A percentile compares a stretch with the other conserved stretches of the same genome.
Conservation (phyloP, 176 grass and related monocot species). For the Zea mays region DNA sequence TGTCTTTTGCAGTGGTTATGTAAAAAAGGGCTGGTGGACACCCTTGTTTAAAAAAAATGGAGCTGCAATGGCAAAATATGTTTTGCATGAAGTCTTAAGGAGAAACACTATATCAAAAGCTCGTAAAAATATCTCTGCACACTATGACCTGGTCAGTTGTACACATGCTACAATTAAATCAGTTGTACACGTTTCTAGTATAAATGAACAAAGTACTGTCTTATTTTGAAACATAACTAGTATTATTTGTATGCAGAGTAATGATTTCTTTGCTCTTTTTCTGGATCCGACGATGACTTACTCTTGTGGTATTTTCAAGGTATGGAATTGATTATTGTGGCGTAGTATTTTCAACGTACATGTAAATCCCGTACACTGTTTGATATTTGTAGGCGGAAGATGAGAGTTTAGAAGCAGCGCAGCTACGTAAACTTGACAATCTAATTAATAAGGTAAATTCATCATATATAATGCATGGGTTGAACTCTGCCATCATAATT, state of each 20-base stretch:
- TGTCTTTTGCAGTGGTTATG: not conserved
- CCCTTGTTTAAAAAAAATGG: constrained; percentile 61
- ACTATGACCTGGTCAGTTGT: constrained; percentile 75
- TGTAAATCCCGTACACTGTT: constrained; percentile 31
- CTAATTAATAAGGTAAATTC: constrained; percentile 55
- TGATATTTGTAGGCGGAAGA: constrained; percentile 43
- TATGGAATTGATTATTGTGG: not conserved
- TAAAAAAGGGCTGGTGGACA: constrained; percentile 64
- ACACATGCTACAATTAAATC: not conserved
- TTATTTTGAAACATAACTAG: not conserved
- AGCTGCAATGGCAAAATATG: constrained; percentile 61
- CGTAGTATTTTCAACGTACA: too few relatives aligned
- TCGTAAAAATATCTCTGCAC: constrained; percentile 70
- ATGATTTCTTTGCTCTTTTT: constrained; percentile 74
- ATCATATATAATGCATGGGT: not conserved
- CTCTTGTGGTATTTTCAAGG: constrained; percentile 77
- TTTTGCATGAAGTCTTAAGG: constrained; percentile 56
- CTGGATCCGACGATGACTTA: constrained; percentile 87
- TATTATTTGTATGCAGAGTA: constrained; percentile 49
- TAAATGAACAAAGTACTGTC: not conserved
- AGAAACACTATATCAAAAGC: constrained; percentile 72
- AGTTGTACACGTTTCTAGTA: not conserved
- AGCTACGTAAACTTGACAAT: constrained; percentile 49
- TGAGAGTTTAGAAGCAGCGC: constrained; percentile 64
- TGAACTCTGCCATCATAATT: not conserved